phyloP scores from a whole-genome alignment of 2,329 filamentous ascomycete species.

The Nemania abortiva region DNA sequence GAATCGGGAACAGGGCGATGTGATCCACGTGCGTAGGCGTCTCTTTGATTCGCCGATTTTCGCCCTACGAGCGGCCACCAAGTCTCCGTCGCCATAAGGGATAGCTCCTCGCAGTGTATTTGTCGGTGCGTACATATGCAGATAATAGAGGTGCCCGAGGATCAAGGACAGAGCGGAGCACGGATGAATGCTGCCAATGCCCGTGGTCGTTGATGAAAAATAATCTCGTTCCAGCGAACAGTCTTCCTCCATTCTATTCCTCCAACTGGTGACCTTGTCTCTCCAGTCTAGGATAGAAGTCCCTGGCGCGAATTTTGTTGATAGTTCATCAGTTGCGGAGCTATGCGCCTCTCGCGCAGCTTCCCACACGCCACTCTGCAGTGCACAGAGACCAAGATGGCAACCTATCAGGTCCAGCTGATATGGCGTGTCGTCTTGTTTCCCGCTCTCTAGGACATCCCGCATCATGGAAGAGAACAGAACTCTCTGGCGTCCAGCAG shows the following conservation, averaged over 20 bases:
- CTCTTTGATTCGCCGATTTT: background rate
- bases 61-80: background rate
- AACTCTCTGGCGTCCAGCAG: background rate
- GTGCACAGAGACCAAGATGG: constrained; percentile 4
- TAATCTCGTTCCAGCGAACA: background rate
- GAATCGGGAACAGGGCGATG: background rate
- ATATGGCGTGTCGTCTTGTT: background rate
- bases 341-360: constrained; percentile 3
- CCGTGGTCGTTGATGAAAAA: background rate
- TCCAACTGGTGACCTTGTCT: background rate
- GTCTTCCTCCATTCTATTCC: background rate
- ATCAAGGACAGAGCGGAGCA: background rate
- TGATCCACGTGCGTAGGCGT: background rate
- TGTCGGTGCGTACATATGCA: constrained; percentile 1
- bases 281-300: background rate
- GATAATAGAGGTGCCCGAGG: background rate
- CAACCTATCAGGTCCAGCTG: background rate
- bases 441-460: background rate
- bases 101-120: background rate
- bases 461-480: constrained; percentile 11
- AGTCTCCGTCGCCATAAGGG: too few species aligned
- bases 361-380: constrained; percentile 10
- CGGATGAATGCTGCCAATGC: background rate
- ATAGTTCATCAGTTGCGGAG: constrained; percentile 1
- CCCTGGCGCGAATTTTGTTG: background rate